Evolutionary conservation across 805 yeast species (phyloP).

Genomic region (Metschnikowia amazonensis): DNA sequence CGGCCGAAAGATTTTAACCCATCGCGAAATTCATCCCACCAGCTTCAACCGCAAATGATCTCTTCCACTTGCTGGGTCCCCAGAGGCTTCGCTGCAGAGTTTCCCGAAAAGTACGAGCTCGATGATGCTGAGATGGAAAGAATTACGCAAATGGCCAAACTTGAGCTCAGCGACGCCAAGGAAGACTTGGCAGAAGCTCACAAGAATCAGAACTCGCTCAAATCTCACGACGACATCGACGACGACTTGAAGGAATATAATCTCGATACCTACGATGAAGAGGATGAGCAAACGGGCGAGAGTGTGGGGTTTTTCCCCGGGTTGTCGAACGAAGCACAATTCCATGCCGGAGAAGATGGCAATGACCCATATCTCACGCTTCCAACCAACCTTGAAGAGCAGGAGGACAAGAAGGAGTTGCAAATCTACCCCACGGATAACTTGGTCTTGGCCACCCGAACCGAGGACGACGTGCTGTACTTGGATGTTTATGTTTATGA

Average conservation of each 20-base stretch:
- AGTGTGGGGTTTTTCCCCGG: slow-evolving; percentile 71
- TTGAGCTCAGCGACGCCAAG: slow-evolving; percentile 75
- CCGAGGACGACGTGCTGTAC: slow-evolving; percentile 92
- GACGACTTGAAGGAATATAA: slow-evolving; percentile 88
- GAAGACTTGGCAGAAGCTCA: slow-evolving; percentile 53
- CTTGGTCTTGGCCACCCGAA: slow-evolving; percentile 83
- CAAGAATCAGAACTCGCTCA: slow-evolving; percentile 25
- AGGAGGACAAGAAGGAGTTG: slow-evolving; percentile 78
- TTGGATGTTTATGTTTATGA: slow-evolving; percentile 93
- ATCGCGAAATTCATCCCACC: slow-evolving; percentile 9
- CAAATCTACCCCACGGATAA: slow-evolving; percentile 90
- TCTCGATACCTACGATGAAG: slow-evolving; percentile 75
- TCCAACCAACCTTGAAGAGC: slow-evolving; percentile 58
- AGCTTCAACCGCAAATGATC: slow-evolving; percentile 49
- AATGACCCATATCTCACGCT: slow-evolving; percentile 56
- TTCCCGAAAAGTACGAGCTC: slow-evolving; percentile 82
- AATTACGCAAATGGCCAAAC: slow-evolving; percentile 77
- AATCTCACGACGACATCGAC: slow-evolving; percentile 60
- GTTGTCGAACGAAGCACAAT: slow-evolving; percentile 55
- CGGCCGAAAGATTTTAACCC: slow-evolving; percentile 4
- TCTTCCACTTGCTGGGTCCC: slow-evolving; percentile 96
- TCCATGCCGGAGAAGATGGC: slow-evolving; percentile 39
- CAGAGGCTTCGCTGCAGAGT: slow-evolving; percentile 89
- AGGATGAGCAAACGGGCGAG: slow-evolving; percentile 50
- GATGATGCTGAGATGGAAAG: slow-evolving; percentile 92